Evolutionary conservation across 2,329 filamentous ascomycete species (phyloP).

Genomic region (Diaporthe australafricana): DNA sequence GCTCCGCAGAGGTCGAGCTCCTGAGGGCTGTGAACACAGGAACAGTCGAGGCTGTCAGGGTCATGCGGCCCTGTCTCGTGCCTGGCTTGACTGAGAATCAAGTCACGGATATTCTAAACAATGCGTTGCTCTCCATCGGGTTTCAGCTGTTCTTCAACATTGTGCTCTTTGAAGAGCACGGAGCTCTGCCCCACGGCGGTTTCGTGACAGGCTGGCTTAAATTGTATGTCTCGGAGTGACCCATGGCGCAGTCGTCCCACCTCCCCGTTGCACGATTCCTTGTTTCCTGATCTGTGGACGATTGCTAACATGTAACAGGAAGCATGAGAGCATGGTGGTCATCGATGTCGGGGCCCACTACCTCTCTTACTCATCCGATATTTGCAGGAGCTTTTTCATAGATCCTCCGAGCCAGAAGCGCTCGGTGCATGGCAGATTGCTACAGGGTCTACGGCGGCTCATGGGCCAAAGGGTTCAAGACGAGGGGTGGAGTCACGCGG

Average conservation of each 20-base stretch:
- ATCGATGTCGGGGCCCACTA: conserved; percentile 74
- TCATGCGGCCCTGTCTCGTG: conserved; percentile 67
- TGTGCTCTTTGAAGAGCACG: conserved; percentile 70
- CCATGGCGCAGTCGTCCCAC: too few species aligned
- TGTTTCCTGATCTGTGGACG: neutral
- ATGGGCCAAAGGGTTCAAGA: neutral
- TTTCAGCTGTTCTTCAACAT: conserved; percentile 72
- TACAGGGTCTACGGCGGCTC: neutral
- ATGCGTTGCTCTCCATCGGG: conserved; percentile 63
- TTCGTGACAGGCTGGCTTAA: conserved; percentile 63
- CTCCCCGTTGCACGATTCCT: too few species aligned
- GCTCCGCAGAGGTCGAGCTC: conserved; percentile 65
- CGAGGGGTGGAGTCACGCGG: neutral
- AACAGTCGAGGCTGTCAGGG: conserved; percentile 69
- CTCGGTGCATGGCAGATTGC: neutral
- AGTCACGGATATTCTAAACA: conserved; percentile 66
- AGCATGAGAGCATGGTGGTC: conserved; percentile 66
- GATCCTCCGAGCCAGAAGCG: conserved; percentile 43
- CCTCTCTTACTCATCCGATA: conserved; percentile 72
- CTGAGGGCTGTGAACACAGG: conserved; percentile 73
- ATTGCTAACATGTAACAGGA: conserved; percentile 37
- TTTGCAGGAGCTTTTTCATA: conserved; percentile 71
- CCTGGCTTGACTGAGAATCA: conserved; percentile 68
- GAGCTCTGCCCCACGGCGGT: conserved; percentile 65
- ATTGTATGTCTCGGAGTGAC: conserved; percentile 43